Percentiles rank a stretch among this genome's conserved stretches.
These are phyloP conservation scores for Melastoma malabathricum DNA, from an alignment of 345 rosid genomes.

Conservation along the genomic window DNA sequence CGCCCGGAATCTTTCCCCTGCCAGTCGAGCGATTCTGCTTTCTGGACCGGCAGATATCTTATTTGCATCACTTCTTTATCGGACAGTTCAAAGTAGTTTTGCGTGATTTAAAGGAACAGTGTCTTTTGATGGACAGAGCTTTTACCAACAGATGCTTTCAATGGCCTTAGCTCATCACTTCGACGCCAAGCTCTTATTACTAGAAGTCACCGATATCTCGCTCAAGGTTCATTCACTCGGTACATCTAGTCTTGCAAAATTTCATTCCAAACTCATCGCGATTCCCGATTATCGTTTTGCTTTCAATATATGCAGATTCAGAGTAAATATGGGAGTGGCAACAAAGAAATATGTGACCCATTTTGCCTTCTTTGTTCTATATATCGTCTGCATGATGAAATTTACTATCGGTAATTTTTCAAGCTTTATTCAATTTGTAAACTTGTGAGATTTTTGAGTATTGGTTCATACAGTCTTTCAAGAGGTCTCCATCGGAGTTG, in stretches of 20 bases:
- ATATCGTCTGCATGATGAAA: too few relatives aligned
- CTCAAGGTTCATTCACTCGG: slow-evolving; percentile 33
- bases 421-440: neutral
- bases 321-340: slow-evolving; percentile 58
- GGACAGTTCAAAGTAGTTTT: too few relatives aligned
- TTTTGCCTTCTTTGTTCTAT: neutral
- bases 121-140: slow-evolving; percentile 34
- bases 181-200: slow-evolving; percentile 73
- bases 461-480: slow-evolving; percentile 32
- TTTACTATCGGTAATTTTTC: neutral
- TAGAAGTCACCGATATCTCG: slow-evolving; percentile 78
- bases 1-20: slow-evolving; percentile 74
- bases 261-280: neutral
- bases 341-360: slow-evolving; percentile 51
- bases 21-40: slow-evolving; percentile 73
- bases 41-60: slow-evolving; percentile 82
- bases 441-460: neutral
- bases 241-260: neutral
- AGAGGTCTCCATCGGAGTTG: slow-evolving; percentile 67
- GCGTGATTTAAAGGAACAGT: too few relatives aligned
- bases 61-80: too few relatives aligned
- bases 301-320: slow-evolving; percentile 47
- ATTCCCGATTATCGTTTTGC: slow-evolving; percentile 1
- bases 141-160: slow-evolving; percentile 96
- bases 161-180: slow-evolving; percentile 92